Conservation (phyloP, 2,329 filamentous ascomycete genomes). For the Scedosporium boydii region DNA sequence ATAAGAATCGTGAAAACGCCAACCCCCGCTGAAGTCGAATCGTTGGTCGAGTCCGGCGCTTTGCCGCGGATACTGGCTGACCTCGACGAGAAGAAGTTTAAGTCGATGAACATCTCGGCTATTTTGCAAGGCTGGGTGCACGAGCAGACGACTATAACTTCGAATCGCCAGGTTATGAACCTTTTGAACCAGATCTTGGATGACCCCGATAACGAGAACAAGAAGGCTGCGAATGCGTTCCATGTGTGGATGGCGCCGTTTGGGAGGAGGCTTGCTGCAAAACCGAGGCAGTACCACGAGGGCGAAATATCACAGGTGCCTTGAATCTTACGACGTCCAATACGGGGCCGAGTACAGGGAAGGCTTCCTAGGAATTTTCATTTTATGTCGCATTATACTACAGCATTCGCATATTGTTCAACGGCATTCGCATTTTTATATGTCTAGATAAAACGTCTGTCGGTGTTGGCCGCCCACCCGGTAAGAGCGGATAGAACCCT, state of each 20-base stretch:
- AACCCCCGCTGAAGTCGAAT: constrained; percentile 15
- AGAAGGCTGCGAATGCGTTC: constrained; percentile 3
- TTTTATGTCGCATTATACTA: too few relatives aligned
- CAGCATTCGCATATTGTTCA: too few relatives aligned
- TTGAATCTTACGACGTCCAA: neutral
- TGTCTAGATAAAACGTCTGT: too few relatives aligned
- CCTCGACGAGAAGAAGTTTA: constrained; percentile 20
- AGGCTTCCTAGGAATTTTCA: too few relatives aligned
- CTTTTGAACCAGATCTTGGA: constrained; percentile 2
- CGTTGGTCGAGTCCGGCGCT: constrained; percentile 17
- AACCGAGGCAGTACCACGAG: neutral
- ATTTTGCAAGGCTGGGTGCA: constrained; percentile 30
- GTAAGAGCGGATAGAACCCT: neutral
- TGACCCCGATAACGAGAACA: neutral
- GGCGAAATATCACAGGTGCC: neutral
- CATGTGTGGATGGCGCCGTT: constrained; percentile 7
- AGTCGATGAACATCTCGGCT: constrained; percentile 26
- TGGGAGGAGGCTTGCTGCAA: constrained; percentile 7
- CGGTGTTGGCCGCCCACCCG: too few relatives aligned
- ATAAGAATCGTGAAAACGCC: constrained; percentile 19
- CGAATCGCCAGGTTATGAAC: constrained; percentile 26
- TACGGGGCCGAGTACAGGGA: too few relatives aligned
- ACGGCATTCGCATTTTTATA: too few relatives aligned
- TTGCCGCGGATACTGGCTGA: constrained; percentile 21
- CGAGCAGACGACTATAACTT: constrained; percentile 25